Conservation (phyloP, 176 grass and related monocot genomes). For the Eragrostis nindensis region DNA sequence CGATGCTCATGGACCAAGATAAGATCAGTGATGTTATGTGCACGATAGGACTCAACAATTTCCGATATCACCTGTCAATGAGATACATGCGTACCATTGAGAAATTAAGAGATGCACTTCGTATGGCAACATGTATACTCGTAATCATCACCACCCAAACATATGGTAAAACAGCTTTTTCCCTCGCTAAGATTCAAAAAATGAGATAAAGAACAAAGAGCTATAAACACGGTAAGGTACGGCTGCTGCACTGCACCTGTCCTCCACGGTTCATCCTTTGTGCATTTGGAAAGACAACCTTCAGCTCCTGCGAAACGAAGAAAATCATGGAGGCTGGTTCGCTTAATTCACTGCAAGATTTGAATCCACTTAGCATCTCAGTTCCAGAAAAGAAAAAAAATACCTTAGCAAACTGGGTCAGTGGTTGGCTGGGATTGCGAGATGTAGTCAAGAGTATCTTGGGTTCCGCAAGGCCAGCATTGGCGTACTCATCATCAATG, state of each 20-base stretch:
- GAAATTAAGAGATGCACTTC: no score
- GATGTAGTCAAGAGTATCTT: no score
- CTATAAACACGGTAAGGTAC: not conserved
- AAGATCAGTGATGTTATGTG: no score
- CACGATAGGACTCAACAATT: no score
- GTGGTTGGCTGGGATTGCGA: no score
- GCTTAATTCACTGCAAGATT: not conserved
- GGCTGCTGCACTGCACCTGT: slow-evolving; percentile 49
- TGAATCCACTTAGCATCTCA: not conserved
- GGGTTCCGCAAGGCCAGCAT: no score
- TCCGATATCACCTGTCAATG: no score
- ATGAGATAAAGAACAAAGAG: not conserved
- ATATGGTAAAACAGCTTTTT: not conserved
- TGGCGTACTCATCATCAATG: no score
- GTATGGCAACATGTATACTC: not conserved
- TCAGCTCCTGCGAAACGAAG: slow-evolving; percentile 61
- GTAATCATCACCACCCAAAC: not conserved
- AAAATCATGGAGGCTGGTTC: slow-evolving; percentile 13
- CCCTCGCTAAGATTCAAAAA: not conserved
- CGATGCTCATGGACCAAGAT: no score
- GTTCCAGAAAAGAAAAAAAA: no score
- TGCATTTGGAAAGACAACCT: slow-evolving; percentile 81
- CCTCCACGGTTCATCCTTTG: slow-evolving; percentile 87
- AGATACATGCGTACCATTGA: no score
- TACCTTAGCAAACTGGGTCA: no score